These are phyloP conservation scores for Rubroboletus pulcherrimus DNA, from an alignment of 768 basidiomycete genomes.

Conservation along the genomic window DNA sequence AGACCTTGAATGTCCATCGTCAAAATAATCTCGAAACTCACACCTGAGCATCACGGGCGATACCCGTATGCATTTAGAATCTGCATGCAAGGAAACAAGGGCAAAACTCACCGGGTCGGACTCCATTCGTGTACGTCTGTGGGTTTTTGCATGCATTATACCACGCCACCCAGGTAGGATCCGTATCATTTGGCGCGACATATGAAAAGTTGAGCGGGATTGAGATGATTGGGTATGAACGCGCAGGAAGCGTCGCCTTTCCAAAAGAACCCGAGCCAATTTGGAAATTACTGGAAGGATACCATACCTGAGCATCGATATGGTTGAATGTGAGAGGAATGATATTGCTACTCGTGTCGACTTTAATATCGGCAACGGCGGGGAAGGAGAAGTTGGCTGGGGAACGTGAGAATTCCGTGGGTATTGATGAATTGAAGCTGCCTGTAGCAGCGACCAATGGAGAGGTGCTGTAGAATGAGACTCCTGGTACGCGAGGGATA, in stretches of 20 bases:
- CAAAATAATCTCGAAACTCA: conserved; percentile 64
- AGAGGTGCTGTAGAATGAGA: conserved; percentile 53
- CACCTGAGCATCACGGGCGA: conserved; percentile 24
- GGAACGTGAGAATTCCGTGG: conserved; percentile 61
- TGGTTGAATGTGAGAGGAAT: conserved; percentile 72
- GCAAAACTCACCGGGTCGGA: conserved; percentile 53
- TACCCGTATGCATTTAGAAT: not conserved
- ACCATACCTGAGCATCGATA: conserved; percentile 66
- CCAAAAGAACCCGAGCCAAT: conserved; percentile 69
- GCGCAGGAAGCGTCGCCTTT: conserved; percentile 59
- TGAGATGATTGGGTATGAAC: conserved; percentile 56
- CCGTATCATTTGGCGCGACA: conserved; percentile 70
- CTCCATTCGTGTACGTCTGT: conserved; percentile 44
- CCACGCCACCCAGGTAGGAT: conserved; percentile 80
- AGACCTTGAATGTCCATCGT: conserved; percentile 71
- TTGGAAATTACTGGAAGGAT: conserved; percentile 57
- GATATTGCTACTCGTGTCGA: conserved; percentile 72
- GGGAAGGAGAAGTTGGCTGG: conserved; percentile 93
- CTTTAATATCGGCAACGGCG: conserved; percentile 66
- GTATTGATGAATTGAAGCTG: conserved; percentile 51
- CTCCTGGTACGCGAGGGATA: conserved; percentile 77
- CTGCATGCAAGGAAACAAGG: not conserved
- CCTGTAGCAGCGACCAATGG: conserved; percentile 64
- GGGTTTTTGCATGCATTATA: conserved; percentile 73
- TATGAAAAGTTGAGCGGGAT: conserved; percentile 86